These are phyloP conservation scores for Scutellaria baicalensis DNA, from an alignment of 257 asterid genomes.

Conservation along the genomic window DNA sequence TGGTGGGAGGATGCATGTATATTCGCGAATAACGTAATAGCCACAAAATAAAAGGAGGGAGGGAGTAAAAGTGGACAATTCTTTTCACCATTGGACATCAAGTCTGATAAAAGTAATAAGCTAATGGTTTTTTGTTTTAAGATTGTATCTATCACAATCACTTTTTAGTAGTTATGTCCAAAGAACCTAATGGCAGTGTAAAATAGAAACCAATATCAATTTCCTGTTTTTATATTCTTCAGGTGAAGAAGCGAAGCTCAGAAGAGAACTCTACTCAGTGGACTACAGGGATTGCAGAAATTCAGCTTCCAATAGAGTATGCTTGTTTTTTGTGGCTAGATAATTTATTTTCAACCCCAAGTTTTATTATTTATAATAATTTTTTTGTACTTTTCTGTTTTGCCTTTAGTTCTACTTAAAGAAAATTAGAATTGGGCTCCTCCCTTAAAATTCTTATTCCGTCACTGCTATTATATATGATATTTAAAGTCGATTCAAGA, in stretches of 20 bases:
- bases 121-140: not conserved
- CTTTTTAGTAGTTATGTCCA: not conserved
- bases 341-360: not conserved
- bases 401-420: too few relatives aligned
- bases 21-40: too few relatives aligned
- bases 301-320: conserved; percentile 98
- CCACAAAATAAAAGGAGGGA: too few relatives aligned
- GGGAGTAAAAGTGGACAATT: not conserved
- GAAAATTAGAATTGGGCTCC: too few relatives aligned
- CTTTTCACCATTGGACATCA: not conserved
- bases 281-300: conserved; percentile 98
- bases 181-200: not conserved
- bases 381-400: too few relatives aligned
- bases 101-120: not conserved
- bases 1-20: too few relatives aligned
- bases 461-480: not conserved
- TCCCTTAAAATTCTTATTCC: too few relatives aligned
- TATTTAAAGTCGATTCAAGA: not conserved
- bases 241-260: conserved; percentile 89
- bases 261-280: conserved; percentile 97
- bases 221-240: conserved; percentile 6
- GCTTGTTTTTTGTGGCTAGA: conserved; percentile 10
- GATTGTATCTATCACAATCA: not conserved
- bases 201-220: conserved; percentile 1
- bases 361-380: too few relatives aligned